Evolutionary conservation across 1,139 yeast genomes (phyloP), one percentile per base, ranked within the genome.

Genomic region (Zygoascus meyerae): DNA sequence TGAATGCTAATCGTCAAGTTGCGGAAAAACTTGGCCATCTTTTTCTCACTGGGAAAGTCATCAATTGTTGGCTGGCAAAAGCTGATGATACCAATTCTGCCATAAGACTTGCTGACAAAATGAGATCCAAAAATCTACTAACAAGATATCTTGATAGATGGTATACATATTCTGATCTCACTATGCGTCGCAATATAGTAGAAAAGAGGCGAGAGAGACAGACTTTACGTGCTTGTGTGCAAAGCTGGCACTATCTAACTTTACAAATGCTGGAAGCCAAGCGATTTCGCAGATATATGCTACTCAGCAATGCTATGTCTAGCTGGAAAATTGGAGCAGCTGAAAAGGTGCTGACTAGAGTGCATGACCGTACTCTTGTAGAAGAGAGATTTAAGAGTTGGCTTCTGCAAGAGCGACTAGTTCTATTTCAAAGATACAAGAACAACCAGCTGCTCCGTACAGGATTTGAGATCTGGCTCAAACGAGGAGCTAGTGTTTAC

Each of bases 251-350:
- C 26, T 31, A 47, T 21, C 44, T 42, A 34, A 48, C 55, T 8
- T 42, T 37, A 18, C 49, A 51, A 21, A 17, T 34, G 7, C 33
- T 46, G 7, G 61, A 55, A 38, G 52, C 59, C 9, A 50, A 42
- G 3, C 36, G 56, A 31, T 55, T 58, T 35, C 46, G 57, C 31
- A 39, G 35, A n/a, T 50, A 51, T 42, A 54, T 54, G 56, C 50
- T 52, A 30, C 40, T 34, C 14, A 42, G 45, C 14, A 34, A 46
- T 28, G 38, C 46, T 1, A 46, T 55, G 34, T 45, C 44, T 35
- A 39, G 37, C 2, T 58, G 62, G 61, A 45, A 50, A 26, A 32
- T 51, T 7, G 43, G 44, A 11, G 36, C 53, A n/a, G 42, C 52
- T 11, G 34, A 34, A 21, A 35, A 40, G 29, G 31, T 39, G 1